Evolutionary conservation across 2,329 filamentous ascomycete species (phyloP), one percentile per base, ranked within the genome.

Genomic region (Ophiocordyceps australis): DNA sequence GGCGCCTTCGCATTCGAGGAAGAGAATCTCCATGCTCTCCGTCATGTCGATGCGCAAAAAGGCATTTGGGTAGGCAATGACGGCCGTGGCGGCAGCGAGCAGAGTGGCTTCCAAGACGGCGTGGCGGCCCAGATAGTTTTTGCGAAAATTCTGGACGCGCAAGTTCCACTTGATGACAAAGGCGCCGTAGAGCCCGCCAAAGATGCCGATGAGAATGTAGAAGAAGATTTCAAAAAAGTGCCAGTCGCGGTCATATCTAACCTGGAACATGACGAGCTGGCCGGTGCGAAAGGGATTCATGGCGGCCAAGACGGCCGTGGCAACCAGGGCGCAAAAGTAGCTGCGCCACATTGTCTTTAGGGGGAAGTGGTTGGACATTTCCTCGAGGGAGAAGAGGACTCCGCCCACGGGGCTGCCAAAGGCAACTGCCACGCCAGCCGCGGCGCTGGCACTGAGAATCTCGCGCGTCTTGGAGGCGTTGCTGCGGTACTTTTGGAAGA

Each of bases 91-190:
- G 0, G 74, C 68, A 2, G 89, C 85, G 21, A 98, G 56, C 11
- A 92, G 51, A 1, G 82, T 85, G 1, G 83, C 79, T 49, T 98
- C 89, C 4, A 85, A 62, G 17, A 95, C 69, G 6, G 85, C 77
- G 48, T 91, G 89, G 33, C 79, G 66, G 3, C 70, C 61, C 4
- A 98, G 64, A 43, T 93, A 93, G 42, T 82, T 86, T 56, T 94
- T 95, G 29, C 89, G 73, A 49, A 98, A 95, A 1, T 83, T 73
- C 48, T 94, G 83, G 18, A 74, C 79, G 28, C 80, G 72, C 23
- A 98, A 55, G 46, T 98, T 94, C 82, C 86, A 94, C 46, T 94
- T 93, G 47, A 95, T 98, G 30, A 95, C 83, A 39, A 95, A 82
- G 10, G 86, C 86, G 29, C 89, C 89, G 38, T 98, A 98, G 3